Percentiles rank a stretch among this genome's conserved stretches.
phyloP scores from a whole-genome alignment of 2,329 filamentous ascomycete genomes.

The Diaporthe humulicola region DNA sequence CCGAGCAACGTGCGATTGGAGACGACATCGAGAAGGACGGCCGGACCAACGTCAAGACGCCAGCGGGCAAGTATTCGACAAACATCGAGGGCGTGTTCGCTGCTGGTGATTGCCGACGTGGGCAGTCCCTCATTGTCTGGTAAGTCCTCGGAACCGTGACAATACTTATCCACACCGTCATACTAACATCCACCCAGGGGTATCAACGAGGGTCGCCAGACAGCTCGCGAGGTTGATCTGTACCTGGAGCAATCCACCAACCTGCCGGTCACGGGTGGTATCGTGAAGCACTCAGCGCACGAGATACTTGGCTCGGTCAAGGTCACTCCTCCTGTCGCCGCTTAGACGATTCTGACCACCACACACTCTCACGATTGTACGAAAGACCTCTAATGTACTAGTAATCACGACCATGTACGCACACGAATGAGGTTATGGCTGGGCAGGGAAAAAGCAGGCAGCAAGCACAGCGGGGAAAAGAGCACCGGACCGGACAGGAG shows the following conservation, averaged over 20 bases:
- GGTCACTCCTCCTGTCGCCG: slow-evolving; percentile 45
- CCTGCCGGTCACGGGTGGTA: slow-evolving; percentile 92
- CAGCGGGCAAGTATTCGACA: slow-evolving; percentile 87
- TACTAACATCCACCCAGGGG: slow-evolving; percentile 70
- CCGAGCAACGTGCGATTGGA: slow-evolving; percentile 86
- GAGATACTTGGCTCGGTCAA: slow-evolving; percentile 66
- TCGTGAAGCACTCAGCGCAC: slow-evolving; percentile 85
- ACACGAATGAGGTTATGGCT: slow-evolving; percentile 14
- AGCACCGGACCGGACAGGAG: slow-evolving; percentile 11
- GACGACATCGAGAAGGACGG: slow-evolving; percentile 91
- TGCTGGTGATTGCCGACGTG: slow-evolving; percentile 93
- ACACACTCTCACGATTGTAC: slow-evolving; percentile 27
- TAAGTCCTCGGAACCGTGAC: slow-evolving; percentile 57
- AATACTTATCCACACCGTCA: background rate
- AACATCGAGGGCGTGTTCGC: slow-evolving; percentile 92
- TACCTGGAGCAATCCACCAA: slow-evolving; percentile 85
- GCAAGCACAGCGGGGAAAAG: slow-evolving; percentile 1
- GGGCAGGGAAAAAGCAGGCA: slow-evolving; percentile 21
- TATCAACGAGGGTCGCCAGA: slow-evolving; percentile 96
- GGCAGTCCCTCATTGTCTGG: slow-evolving; percentile 97
- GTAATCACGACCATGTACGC: slow-evolving; percentile 25
- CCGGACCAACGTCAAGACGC: slow-evolving; percentile 96
- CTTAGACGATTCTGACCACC: slow-evolving; percentile 38
- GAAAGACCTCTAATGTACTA: slow-evolving; percentile 14
- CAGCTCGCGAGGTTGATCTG: slow-evolving; percentile 90